Evolutionary conservation across 768 basidiomycete species (phyloP).

Genomic region (Pleurotus pulmonarius): DNA sequence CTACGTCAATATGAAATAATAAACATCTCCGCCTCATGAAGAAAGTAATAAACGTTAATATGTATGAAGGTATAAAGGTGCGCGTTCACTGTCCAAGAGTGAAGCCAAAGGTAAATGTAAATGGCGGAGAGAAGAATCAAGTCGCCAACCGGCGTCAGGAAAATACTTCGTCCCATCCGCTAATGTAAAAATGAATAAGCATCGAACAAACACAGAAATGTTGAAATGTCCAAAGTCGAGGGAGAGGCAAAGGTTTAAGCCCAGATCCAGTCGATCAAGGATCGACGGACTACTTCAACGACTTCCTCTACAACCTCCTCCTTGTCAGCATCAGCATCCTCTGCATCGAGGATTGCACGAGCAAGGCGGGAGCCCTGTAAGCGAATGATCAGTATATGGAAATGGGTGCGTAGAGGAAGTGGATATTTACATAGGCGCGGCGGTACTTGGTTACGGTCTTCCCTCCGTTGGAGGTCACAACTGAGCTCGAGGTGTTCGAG

Average conservation of each 20-base stretch:
- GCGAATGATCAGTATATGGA: background rate
- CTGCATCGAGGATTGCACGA: constrained; percentile 2
- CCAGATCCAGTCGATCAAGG: constrained; percentile 7
- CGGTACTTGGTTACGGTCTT: constrained; percentile 3
- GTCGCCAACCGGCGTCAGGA: too few relatives aligned
- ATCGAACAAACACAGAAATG: too few relatives aligned
- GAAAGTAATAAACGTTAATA: too few relatives aligned
- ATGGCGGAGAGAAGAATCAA: too few relatives aligned
- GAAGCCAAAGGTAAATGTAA: too few relatives aligned
- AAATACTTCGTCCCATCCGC: too few relatives aligned
- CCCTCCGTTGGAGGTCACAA: background rate
- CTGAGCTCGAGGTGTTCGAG: constrained; percentile 2
- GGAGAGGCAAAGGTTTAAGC: background rate
- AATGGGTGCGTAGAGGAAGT: background rate
- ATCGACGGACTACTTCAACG: constrained; percentile 6
- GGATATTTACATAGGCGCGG: background rate
- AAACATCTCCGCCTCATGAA: too few relatives aligned
- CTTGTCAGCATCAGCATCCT: background rate
- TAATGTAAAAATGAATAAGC: too few relatives aligned
- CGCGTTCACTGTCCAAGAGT: too few relatives aligned
- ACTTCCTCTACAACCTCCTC: constrained; percentile 6
- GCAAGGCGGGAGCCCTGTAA: constrained; percentile 3
- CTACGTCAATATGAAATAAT: too few relatives aligned
- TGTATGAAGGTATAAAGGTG: too few relatives aligned
- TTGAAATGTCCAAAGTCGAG: too few relatives aligned